phyloP scores from a whole-genome alignment of 176 grass and related monocot genomes.

The Eragrostis nindensis region DNA sequence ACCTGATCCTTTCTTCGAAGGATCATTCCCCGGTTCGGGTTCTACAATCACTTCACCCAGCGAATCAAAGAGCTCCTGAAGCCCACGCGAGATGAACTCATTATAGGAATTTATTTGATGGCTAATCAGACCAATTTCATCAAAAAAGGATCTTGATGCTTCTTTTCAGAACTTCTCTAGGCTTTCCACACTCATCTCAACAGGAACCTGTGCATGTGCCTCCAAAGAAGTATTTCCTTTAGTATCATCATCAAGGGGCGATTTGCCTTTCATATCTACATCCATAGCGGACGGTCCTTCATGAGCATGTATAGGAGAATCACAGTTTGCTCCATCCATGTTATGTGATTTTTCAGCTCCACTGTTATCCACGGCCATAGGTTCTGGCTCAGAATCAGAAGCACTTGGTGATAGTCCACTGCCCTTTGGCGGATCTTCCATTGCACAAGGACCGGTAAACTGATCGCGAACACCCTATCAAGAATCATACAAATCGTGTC shows the following conservation, averaged over 20 bases:
- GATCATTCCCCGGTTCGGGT: slow-evolving; percentile 80
- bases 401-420: slow-evolving; percentile 23
- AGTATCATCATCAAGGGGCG: slow-evolving; percentile 20
- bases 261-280: slow-evolving; percentile 42
- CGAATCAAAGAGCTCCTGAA: slow-evolving; percentile 85
- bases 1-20: slow-evolving; percentile 73
- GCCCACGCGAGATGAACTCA: slow-evolving; percentile 69
- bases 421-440: slow-evolving; percentile 44
- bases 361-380: slow-evolving; percentile 46
- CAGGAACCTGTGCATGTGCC: slow-evolving; percentile 35
- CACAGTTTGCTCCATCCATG: slow-evolving; percentile 33
- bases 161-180: slow-evolving; percentile 86
- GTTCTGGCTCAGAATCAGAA: slow-evolving; percentile 38
- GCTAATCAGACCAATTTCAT: slow-evolving; percentile 76
- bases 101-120: slow-evolving; percentile 94
- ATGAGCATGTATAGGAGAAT: slow-evolving; percentile 41
- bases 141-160: slow-evolving; percentile 72
- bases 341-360: slow-evolving; percentile 17
- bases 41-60: slow-evolving; percentile 76
- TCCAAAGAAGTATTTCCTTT: slow-evolving; percentile 36
- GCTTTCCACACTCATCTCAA: slow-evolving; percentile 59
- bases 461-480: slow-evolving; percentile 33
- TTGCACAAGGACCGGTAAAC: not conserved
- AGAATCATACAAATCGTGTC: slow-evolving; percentile 4
- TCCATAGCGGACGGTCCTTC: slow-evolving; percentile 27